Evolutionary conservation across 192 early-diverging fungal species (phyloP).

Genomic region (Umbelopsis isabellina): DNA sequence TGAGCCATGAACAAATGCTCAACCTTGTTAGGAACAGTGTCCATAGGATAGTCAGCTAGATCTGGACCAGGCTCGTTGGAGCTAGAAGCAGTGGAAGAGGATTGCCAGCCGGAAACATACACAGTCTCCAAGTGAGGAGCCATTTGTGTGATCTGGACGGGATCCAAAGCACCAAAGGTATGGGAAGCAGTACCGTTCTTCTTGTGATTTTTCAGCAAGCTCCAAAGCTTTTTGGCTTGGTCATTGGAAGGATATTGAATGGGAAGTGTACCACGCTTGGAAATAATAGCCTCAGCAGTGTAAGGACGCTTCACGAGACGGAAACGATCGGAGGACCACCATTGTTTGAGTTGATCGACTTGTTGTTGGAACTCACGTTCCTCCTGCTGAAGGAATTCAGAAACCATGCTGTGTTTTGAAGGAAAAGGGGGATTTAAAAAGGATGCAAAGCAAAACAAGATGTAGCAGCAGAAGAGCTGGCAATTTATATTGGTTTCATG

Average conservation of each 20-base stretch:
- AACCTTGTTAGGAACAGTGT: constrained; percentile 97
- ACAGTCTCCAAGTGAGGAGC: constrained; percentile 95
- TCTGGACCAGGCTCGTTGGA: constrained; percentile 97
- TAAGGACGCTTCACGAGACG: constrained; percentile 83
- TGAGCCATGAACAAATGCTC: constrained; percentile 98
- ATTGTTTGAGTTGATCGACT: constrained; percentile 80
- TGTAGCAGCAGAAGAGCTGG: background rate
- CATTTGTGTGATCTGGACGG: constrained; percentile 94
- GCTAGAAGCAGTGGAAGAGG: constrained; percentile 91
- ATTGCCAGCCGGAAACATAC: constrained; percentile 99
- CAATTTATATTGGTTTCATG: constrained; percentile 16
- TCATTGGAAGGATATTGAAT: constrained; percentile 78
- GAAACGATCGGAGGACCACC: constrained; percentile 90
- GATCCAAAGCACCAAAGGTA: constrained; percentile 95
- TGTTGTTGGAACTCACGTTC: constrained; percentile 77
- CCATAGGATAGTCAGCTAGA: constrained; percentile 99
- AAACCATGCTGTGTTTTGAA: constrained; percentile 37
- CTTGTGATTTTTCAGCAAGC: constrained; percentile 77
- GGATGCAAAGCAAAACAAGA: background rate
- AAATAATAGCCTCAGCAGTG: constrained; percentile 79
- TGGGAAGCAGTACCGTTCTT: constrained; percentile 78
- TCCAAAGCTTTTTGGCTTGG: constrained; percentile 95
- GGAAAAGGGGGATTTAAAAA: background rate
- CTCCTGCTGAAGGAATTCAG: constrained; percentile 59
- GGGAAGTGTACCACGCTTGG: constrained; percentile 84